Percentiles rank a stretch among this genome's conserved stretches.
These are phyloP conservation scores for Solanum lycopersicoides DNA, from an alignment of 257 asterid species.

Conservation along the genomic window DNA sequence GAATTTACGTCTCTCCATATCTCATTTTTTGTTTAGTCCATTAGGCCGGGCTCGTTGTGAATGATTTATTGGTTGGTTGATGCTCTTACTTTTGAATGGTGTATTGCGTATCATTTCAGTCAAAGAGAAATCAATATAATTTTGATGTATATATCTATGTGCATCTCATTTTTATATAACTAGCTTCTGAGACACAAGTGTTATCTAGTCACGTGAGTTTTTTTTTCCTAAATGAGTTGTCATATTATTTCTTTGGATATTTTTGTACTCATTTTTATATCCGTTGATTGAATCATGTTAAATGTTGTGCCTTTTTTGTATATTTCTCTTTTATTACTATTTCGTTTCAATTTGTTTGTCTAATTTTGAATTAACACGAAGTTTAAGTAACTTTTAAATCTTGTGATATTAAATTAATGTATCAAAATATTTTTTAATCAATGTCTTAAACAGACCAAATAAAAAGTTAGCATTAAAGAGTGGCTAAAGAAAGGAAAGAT, in stretches of 20 bases:
- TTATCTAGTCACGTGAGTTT: no score
- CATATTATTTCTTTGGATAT: no score
- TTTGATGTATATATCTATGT: neutral
- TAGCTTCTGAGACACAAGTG: neutral
- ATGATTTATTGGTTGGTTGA: neutral
- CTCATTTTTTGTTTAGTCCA: neutral
- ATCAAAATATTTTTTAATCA: neutral
- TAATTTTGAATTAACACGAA: no score
- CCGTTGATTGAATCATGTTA: no score
- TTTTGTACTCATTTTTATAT: no score
- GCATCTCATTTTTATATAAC: neutral
- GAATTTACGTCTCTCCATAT: neutral
- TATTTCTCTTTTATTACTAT: no score
- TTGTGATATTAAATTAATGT: no score
- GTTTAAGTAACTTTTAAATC: no score
- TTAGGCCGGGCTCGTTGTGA: neutral
- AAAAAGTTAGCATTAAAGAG: neutral
- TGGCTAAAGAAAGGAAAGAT: neutral
- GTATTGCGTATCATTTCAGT: no score
- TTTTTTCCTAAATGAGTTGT: neutral
- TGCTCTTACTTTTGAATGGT: neutral
- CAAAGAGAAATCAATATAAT: no score
- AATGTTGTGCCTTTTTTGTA: neutral
- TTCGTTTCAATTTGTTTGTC: no score
- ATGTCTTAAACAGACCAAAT: neutral